These are phyloP conservation scores for Trametes pubescens DNA, from an alignment of 1,284 basidiomycete species.

Conservation along the genomic window DNA sequence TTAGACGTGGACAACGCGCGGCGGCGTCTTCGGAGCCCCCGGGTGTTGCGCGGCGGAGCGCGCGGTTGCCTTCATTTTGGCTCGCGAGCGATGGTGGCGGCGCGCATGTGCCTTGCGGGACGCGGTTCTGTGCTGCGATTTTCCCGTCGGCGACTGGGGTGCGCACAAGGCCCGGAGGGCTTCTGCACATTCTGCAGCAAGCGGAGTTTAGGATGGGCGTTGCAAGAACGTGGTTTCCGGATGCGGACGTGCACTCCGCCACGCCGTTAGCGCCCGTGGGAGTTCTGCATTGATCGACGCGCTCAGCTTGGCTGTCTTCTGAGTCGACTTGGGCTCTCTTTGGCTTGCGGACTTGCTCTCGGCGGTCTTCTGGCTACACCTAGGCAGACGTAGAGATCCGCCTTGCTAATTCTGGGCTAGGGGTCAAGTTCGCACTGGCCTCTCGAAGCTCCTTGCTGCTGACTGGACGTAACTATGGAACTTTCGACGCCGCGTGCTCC, in stretches of 20 bases:
- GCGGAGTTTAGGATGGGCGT: background rate
- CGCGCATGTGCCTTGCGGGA: background rate
- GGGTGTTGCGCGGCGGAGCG: background rate
- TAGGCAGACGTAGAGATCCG: no score
- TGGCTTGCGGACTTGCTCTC: no score
- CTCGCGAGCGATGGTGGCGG: background rate
- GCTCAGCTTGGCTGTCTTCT: no score
- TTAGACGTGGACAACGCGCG: background rate
- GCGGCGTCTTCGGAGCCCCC: background rate
- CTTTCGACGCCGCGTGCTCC: no score
- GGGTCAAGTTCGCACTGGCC: no score
- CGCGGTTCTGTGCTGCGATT: background rate
- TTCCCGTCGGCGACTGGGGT: background rate
- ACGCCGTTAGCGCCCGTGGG: constrained; percentile 1
- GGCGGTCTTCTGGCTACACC: no score
- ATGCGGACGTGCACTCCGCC: constrained; percentile 1
- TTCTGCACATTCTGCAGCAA: no score
- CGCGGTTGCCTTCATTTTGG: constrained; percentile 4
- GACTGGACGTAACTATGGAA: no score
- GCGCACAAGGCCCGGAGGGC: no score
- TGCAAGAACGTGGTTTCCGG: constrained; percentile 2
- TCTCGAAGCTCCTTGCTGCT: no score
- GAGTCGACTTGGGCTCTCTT: no score
- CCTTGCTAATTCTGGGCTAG: no score
- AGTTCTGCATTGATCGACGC: background rate